These are phyloP conservation scores for Cudoniella acicularis DNA, from an alignment of 495 filamentous ascomycete genomes.

Conservation along the genomic window DNA sequence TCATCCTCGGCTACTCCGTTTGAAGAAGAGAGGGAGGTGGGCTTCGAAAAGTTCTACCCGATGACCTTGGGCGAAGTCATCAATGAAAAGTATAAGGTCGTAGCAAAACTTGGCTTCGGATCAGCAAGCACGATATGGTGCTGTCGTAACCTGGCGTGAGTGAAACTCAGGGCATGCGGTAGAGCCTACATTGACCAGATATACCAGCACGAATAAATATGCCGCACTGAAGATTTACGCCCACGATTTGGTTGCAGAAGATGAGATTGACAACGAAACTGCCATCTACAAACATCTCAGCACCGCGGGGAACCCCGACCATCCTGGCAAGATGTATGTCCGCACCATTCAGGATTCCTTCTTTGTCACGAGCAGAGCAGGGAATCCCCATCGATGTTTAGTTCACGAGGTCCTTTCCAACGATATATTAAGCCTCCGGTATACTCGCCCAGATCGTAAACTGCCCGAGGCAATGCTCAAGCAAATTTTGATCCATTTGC, in stretches of 20 bases:
- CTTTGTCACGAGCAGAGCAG: conserved; percentile 12
- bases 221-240: conserved; percentile 14
- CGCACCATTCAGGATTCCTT: conserved; percentile 17
- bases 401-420: conserved; percentile 17
- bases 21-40: conserved; percentile 22
- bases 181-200: conserved; percentile 14
- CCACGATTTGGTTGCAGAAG: conserved; percentile 9
- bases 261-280: conserved; percentile 11
- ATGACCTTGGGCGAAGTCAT: conserved; percentile 39
- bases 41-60: conserved; percentile 36
- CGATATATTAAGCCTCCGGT: conserved; percentile 13
- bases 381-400: conserved; percentile 14
- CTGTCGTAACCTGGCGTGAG: conserved; percentile 33
- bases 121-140: conserved; percentile 45
- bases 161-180: conserved; percentile 7
- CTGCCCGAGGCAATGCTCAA: conserved; percentile 19
- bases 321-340: conserved; percentile 11
- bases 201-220: conserved; percentile 17
- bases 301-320: conserved; percentile 8
- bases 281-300: conserved; percentile 16
- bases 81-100: conserved; percentile 35
- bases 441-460: conserved; percentile 5
- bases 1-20: conserved; percentile 18
- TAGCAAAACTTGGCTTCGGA: conserved; percentile 46
- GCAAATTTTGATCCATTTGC: conserved; percentile 14